Evolutionary conservation across 768 basidiomycete genomes (phyloP).

Genomic region (Serpula lacrymans): DNA sequence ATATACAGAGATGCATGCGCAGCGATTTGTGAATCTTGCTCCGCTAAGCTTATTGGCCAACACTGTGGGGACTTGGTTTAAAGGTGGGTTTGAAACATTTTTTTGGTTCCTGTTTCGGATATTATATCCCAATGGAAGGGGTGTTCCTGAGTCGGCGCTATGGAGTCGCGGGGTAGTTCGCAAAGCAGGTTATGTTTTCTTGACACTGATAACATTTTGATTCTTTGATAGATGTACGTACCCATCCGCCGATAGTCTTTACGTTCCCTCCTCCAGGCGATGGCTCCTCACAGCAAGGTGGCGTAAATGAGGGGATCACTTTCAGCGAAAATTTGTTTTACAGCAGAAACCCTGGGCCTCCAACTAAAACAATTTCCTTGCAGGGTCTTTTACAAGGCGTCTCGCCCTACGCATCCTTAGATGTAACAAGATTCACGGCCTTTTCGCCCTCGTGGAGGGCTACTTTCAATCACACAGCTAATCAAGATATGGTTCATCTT

Average conservation of each 20-base stretch:
- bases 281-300: background rate
- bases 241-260: conserved; percentile 59
- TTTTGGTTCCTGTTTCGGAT: no score
- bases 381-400: conserved; percentile 33
- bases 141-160: no score
- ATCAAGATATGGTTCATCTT: no score
- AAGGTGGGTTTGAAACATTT: conserved; percentile 39
- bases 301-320: no score
- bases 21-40: conserved; percentile 63
- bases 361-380: conserved; percentile 23
- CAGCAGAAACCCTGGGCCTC: no score
- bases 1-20: conserved; percentile 65
- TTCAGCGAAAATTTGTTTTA: no score
- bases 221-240: conserved; percentile 65
- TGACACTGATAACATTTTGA: background rate
- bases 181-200: no score
- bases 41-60: conserved; percentile 62
- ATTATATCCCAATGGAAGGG: no score
- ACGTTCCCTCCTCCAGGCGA: conserved; percentile 49
- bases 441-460: conserved; percentile 38
- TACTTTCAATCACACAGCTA: no score
- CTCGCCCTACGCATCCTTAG: conserved; percentile 46
- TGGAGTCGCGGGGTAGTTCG: no score
- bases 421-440: conserved; percentile 40
- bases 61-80: conserved; percentile 56